These are phyloP conservation scores for Effrenium voratum DNA, from an alignment of 73 alveolate genomes.

Conservation along the genomic window DNA sequence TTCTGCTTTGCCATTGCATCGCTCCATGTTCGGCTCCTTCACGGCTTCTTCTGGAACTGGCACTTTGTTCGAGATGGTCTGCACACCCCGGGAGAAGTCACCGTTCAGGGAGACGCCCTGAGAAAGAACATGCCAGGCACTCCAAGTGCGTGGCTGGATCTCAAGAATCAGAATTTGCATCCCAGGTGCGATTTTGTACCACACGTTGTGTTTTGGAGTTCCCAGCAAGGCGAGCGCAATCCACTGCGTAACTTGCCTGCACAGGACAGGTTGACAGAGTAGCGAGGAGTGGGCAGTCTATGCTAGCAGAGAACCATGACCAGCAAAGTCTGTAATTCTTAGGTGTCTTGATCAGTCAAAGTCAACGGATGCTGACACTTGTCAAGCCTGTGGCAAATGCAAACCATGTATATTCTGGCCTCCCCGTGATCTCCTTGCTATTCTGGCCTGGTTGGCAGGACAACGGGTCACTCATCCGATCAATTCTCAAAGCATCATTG, in stretches of 20 bases:
- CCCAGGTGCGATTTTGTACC: conserved; percentile 33
- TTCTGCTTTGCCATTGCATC: no score
- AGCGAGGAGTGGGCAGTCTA: not conserved
- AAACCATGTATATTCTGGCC: not conserved
- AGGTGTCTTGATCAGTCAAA: not conserved
- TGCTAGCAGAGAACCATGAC: not conserved
- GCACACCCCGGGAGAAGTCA: conserved; percentile 23
- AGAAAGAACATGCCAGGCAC: not conserved
- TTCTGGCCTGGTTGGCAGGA: not conserved
- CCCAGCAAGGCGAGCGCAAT: conserved; percentile 5
- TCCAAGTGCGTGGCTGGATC: not conserved
- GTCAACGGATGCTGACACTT: not conserved
- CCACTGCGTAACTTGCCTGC: conserved; percentile 28
- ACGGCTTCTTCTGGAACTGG: not conserved
- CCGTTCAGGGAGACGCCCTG: conserved; percentile 10
- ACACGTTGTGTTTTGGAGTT: not conserved
- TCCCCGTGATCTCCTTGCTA: not conserved
- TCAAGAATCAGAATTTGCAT: no score
- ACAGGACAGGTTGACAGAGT: not conserved
- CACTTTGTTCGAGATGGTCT: not conserved
- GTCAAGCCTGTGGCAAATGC: not conserved
- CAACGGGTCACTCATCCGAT: not conserved
- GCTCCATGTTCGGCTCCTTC: no score
- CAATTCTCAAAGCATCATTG: not conserved
- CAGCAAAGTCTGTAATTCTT: not conserved